phyloP scores from a whole-genome alignment of 2,329 filamentous ascomycete genomes.

The Colletotrichum cuscutae region DNA sequence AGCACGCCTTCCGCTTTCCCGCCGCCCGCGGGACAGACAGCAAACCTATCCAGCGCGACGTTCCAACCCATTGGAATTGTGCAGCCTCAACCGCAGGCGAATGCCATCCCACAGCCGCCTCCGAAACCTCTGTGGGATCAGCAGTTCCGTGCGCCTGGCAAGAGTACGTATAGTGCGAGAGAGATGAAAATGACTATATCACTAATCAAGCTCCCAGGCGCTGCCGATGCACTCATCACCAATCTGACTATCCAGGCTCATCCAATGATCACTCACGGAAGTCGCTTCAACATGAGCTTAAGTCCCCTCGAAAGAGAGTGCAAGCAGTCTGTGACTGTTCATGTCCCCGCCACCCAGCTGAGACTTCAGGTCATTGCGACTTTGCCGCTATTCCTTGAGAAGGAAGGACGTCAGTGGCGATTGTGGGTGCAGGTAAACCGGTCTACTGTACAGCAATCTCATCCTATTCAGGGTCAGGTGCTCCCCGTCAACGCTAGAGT shows the following conservation, averaged over 20 bases:
- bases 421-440: constrained; percentile 79
- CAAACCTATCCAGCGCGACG: constrained; percentile 34
- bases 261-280: constrained; percentile 69
- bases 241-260: constrained; percentile 75
- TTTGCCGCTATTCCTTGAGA: constrained; percentile 70
- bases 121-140: constrained; percentile 44
- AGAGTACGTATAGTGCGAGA: constrained; percentile 46
- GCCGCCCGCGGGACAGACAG: constrained; percentile 36
- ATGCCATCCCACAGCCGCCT: constrained; percentile 45
- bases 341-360: constrained; percentile 73
- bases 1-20: constrained; percentile 21
- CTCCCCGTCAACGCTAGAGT: constrained; percentile 69
- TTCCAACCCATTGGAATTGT: constrained; percentile 31
- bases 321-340: constrained; percentile 79
- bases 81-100: constrained; percentile 42
- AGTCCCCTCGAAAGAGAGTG: constrained; percentile 72
- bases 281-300: constrained; percentile 72
- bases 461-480: constrained; percentile 64
- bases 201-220: constrained; percentile 50
- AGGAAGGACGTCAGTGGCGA: constrained; percentile 74
- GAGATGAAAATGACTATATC: neutral
- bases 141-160: constrained; percentile 51
- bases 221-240: constrained; percentile 72
- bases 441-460: constrained; percentile 63
- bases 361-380: constrained; percentile 77